A percentile compares a stretch with the other conserved stretches of the same genome.
Conservation (phyloP, 2,329 filamentous ascomycete species). For the Phaeosphaeria sp. region DNA sequence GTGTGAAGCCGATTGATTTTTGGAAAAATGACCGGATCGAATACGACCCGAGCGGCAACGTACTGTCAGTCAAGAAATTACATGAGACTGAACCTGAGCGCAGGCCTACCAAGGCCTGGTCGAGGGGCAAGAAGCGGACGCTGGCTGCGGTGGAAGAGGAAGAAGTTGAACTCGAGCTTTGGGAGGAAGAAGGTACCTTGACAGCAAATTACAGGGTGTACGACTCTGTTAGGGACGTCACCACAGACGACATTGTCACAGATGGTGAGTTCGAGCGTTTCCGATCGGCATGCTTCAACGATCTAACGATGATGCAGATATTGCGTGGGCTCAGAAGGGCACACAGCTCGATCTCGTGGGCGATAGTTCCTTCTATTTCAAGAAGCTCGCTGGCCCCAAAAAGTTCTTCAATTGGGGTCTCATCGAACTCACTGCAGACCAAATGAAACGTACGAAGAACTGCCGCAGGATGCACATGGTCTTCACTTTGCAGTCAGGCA, state of each 20-base stretch:
- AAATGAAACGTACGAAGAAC: conserved; percentile 89
- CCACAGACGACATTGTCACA: conserved; percentile 59
- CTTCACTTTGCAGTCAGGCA: conserved; percentile 87
- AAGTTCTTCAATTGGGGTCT: conserved; percentile 90
- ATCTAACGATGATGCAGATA: conserved; percentile 53
- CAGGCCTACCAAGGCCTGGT: conserved; percentile 41
- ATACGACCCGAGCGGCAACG: conserved; percentile 70
- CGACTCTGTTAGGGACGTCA: conserved; percentile 65
- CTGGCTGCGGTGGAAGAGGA: conserved; percentile 57
- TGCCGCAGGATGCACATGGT: conserved; percentile 95
- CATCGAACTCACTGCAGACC: conserved; percentile 83
- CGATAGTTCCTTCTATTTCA: conserved; percentile 80
- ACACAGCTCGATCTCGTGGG: conserved; percentile 66
- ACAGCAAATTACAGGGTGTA: conserved; percentile 70
- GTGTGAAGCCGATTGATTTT: conserved; percentile 78
- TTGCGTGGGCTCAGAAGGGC: conserved; percentile 65
- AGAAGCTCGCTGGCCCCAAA: conserved; percentile 67
- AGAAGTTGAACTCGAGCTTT: conserved; percentile 67
- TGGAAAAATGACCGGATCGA: conserved; percentile 86
- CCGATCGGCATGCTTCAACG: neutral
- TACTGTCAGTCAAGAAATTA: conserved; percentile 79
- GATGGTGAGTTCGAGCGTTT: conserved; percentile 42
- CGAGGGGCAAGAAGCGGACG: conserved; percentile 36
- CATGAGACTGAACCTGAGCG: conserved; percentile 62
- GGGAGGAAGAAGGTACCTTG: conserved; percentile 74